Conservation (phyloP, 2,329 filamentous ascomycete species). For the Trichoderma sp. region DNA sequence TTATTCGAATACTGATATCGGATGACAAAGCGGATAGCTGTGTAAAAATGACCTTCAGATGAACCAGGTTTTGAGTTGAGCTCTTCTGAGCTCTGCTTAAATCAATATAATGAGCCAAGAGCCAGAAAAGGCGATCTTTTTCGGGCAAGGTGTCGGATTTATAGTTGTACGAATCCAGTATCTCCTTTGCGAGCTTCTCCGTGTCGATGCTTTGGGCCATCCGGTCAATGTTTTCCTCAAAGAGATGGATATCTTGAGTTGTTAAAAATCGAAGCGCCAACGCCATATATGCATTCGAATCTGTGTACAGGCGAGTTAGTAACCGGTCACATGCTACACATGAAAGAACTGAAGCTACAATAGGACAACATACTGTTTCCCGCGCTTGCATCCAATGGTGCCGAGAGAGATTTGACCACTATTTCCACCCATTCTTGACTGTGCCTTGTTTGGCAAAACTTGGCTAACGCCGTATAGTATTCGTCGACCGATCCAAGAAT, state of each 20-base stretch:
- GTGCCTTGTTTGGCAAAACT: constrained; percentile 32
- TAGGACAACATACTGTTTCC: constrained; percentile 24
- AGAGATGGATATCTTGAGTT: constrained; percentile 36
- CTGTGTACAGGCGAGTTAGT: neutral
- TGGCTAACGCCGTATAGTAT: constrained; percentile 44
- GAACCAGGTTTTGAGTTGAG: constrained; percentile 38
- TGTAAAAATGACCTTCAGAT: constrained; percentile 52
- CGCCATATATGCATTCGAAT: constrained; percentile 32
- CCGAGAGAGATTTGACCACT: constrained; percentile 31
- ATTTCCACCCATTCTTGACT: constrained; percentile 25
- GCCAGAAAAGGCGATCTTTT: constrained; percentile 54
- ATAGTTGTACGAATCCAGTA: constrained; percentile 26
- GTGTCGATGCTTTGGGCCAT: constrained; percentile 42
- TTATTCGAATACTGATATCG: constrained; percentile 50
- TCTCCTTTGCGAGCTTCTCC: constrained; percentile 41
- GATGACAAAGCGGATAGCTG: constrained; percentile 52
- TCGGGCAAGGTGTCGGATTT: constrained; percentile 24
- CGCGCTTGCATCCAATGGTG: constrained; percentile 28
- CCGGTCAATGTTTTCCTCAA: constrained; percentile 40
- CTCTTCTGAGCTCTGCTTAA: constrained; percentile 44
- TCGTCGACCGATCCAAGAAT: constrained; percentile 28
- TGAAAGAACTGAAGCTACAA: neutral
- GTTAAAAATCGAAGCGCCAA: constrained; percentile 42
- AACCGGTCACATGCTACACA: neutral
- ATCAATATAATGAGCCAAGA: constrained; percentile 66